A percentile compares a stretch with the other conserved stretches of the same genome.
Evolutionary conservation across 2,329 filamentous ascomycete genomes (phyloP).

Genomic region (Didymella pomorum): DNA sequence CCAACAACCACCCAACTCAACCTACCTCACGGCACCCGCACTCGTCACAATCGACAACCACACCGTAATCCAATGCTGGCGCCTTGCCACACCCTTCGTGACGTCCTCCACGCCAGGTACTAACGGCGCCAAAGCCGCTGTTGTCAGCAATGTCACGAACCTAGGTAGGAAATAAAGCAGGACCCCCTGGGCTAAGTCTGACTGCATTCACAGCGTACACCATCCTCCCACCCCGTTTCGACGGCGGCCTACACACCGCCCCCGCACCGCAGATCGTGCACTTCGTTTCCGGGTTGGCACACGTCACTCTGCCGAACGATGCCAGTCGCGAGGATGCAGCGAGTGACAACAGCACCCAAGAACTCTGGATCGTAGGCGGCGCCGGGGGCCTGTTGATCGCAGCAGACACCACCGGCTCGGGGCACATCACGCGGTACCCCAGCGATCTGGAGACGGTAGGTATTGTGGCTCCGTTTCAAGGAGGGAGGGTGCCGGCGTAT

Average conservation of each 20-base stretch:
- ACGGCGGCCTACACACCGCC: constrained; percentile 47
- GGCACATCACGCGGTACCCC: constrained; percentile 46
- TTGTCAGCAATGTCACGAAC: constrained; percentile 34
- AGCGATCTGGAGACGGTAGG: constrained; percentile 42
- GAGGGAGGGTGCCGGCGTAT: constrained; percentile 33
- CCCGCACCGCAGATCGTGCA: constrained; percentile 47
- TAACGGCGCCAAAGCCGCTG: constrained; percentile 30
- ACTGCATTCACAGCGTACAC: constrained; percentile 29
- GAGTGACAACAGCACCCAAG: constrained; percentile 23
- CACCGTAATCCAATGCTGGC: constrained; percentile 49
- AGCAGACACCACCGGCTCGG: constrained; percentile 40
- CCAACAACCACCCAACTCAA: constrained; percentile 17
- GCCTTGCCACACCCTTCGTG: constrained; percentile 38
- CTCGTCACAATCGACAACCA: constrained; percentile 45
- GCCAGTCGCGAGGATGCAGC: no score
- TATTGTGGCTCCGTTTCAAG: constrained; percentile 40
- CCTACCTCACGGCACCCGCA: constrained; percentile 44
- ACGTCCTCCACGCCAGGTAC: constrained; percentile 40
- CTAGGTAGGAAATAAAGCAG: constrained; percentile 4
- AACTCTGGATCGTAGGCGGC: constrained; percentile 46
- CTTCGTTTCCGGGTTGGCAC: constrained; percentile 45
- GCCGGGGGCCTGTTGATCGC: constrained; percentile 44
- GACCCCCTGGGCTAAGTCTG: no score
- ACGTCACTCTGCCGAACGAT: constrained; percentile 46
- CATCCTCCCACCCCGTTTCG: constrained; percentile 43